Conservation (phyloP, 441 rosid genomes). For the Dalechampia spathulata region DNA sequence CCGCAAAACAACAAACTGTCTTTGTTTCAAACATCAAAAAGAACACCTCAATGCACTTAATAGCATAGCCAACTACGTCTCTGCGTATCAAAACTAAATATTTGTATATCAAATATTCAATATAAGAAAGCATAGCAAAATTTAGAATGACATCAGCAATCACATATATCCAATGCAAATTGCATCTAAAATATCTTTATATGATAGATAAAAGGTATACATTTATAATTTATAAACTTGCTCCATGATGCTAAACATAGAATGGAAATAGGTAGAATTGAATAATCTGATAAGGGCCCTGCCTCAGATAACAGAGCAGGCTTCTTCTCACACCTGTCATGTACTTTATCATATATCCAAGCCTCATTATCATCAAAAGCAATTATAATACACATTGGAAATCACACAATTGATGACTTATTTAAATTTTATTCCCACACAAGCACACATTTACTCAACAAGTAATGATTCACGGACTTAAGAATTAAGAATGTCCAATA, state of each 20-base stretch:
- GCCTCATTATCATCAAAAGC: conserved; percentile 4
- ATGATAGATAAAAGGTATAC: too few relatives aligned
- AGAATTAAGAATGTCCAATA: conserved; percentile 18
- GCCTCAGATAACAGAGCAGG: not conserved
- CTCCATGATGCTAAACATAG: too few relatives aligned
- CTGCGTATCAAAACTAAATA: too few relatives aligned
- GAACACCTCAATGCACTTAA: too few relatives aligned
- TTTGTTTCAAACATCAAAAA: too few relatives aligned
- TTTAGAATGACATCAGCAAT: not conserved
- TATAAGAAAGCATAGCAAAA: too few relatives aligned
- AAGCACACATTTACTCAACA: not conserved
- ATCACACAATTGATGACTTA: not conserved
- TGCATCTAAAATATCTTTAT: not conserved
- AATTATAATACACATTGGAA: not conserved
- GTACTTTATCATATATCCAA: not conserved
- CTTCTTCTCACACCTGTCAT: not conserved
- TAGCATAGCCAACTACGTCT: too few relatives aligned
- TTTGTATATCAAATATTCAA: too few relatives aligned
- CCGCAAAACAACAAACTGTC: too few relatives aligned
- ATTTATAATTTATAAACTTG: too few relatives aligned
- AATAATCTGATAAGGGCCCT: not conserved
- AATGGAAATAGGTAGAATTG: not conserved
- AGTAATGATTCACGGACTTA: not conserved
- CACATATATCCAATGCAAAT: not conserved
- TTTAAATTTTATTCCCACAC: not conserved